These are phyloP conservation scores for Paxillus rubicundulus DNA, from an alignment of 768 basidiomycete genomes.

Conservation along the genomic window DNA sequence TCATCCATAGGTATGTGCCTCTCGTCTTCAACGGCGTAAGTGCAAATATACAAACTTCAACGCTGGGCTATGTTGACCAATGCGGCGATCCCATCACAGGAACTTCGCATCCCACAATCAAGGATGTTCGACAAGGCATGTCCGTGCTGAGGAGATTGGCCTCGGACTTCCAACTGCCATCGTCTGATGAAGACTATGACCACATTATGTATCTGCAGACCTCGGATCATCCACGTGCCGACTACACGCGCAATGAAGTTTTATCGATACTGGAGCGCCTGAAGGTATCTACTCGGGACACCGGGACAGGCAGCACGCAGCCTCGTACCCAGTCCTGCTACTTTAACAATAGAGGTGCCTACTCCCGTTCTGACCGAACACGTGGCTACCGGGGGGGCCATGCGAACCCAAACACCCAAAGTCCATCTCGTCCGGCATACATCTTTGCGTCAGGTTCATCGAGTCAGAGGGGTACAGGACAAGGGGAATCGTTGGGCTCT, in stretches of 20 bases:
- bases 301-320: constrained; percentile 9
- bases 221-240: constrained; percentile 37
- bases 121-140: constrained; percentile 52
- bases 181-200: constrained; percentile 61
- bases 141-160: constrained; percentile 64
- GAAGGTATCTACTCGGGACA: constrained; percentile 27
- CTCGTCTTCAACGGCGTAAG: constrained; percentile 59
- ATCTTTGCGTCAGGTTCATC: neutral
- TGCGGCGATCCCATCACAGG: constrained; percentile 42
- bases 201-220: constrained; percentile 44
- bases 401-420: constrained; percentile 14
- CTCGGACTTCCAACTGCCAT: constrained; percentile 56
- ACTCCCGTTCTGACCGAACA: constrained; percentile 14
- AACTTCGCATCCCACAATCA: constrained; percentile 75
- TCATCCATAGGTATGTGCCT: constrained; percentile 53
- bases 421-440: neutral
- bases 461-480: neutral
- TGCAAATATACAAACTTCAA: constrained; percentile 13
- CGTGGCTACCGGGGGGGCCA: constrained; percentile 19
- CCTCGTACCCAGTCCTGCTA: constrained; percentile 5
- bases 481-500: constrained; percentile 14
- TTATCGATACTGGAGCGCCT: constrained; percentile 51
- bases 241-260: constrained; percentile 53
- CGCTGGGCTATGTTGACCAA: constrained; percentile 10
- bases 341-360: constrained; percentile 7